phyloP scores from a whole-genome alignment of 208 protist species.

The Novymonas esmeraldas region DNA sequence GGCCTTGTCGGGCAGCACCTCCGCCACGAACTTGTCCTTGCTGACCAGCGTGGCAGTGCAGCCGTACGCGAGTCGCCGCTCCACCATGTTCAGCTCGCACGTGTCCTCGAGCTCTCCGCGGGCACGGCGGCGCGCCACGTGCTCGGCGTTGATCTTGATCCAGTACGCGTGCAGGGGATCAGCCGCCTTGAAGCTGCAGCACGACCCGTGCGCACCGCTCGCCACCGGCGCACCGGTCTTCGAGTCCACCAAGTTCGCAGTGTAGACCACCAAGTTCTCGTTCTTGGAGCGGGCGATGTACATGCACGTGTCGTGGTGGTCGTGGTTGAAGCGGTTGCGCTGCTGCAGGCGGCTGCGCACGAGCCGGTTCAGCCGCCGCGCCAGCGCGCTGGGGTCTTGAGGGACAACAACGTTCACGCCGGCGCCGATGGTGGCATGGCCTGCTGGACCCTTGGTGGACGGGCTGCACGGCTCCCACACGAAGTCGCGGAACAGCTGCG shows the following conservation, averaged over 20 bases:
- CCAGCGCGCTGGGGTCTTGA: conserved; percentile 45
- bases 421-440: conserved; percentile 53
- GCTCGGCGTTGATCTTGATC: conserved; percentile 66
- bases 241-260: conserved; percentile 38
- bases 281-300: conserved; percentile 88
- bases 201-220: conserved; percentile 22
- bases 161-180: conserved; percentile 78
- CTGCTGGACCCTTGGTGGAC: conserved; percentile 29
- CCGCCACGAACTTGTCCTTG: conserved; percentile 29
- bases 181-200: conserved; percentile 40
- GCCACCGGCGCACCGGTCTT: conserved; percentile 18
- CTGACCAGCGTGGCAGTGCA: conserved; percentile 42
- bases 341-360: conserved; percentile 35
- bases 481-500: conserved; percentile 40
- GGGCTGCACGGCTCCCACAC: conserved; percentile 26
- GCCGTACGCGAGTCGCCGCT: conserved; percentile 81
- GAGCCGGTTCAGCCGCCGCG: conserved; percentile 51
- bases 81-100: conserved; percentile 69
- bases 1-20: conserved; percentile 31
- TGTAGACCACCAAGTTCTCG: conserved; percentile 77
- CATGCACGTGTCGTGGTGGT: conserved; percentile 80
- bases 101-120: conserved; percentile 41
- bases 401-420: conserved; percentile 72
- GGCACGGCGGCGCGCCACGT: conserved; percentile 49
- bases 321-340: conserved; percentile 64